Percentiles rank a stretch among this genome's conserved stretches.
Evolutionary conservation across 148 eudicot genomes (phyloP).

Genomic region (Pouteria glomerata): DNA sequence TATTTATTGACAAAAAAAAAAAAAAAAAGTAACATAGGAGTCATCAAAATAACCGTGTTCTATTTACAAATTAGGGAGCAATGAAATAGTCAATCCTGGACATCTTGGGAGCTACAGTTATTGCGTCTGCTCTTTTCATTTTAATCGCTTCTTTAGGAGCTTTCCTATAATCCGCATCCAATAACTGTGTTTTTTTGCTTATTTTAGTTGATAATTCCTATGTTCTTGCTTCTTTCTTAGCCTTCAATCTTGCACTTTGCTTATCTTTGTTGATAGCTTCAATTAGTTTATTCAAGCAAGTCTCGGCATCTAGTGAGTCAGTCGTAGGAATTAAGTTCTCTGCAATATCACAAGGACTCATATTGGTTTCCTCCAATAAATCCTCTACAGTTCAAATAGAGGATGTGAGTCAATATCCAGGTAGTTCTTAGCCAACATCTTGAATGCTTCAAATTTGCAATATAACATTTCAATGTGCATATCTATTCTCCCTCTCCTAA

Average conservation of each 20-base stretch:
- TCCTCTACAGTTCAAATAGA: conserved; percentile 19
- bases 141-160: too few relatives aligned
- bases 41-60: neutral
- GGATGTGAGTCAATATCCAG: conserved; percentile 16
- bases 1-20: too few relatives aligned
- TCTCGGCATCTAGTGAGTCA: conserved; percentile 11
- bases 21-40: too few relatives aligned
- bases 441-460: conserved; percentile 37
- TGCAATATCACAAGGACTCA: conserved; percentile 49
- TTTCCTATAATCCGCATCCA: conserved; percentile 3
- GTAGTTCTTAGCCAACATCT: conserved; percentile 31
- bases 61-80: neutral
- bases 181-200: neutral
- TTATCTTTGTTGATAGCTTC: conserved; percentile 20
- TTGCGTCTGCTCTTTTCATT: neutral
- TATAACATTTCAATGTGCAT: conserved; percentile 38
- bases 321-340: conserved; percentile 43
- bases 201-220: neutral
- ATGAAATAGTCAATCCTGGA: too few relatives aligned
- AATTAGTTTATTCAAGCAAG: conserved; percentile 25
- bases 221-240: conserved; percentile 12
- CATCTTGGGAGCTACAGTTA: neutral
- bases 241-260: conserved; percentile 19
- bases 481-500: conserved; percentile 46
- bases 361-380: conserved; percentile 27